Evolutionary conservation across 192 early-diverging fungal species (phyloP).

Genomic region (Backusella psychrophila): DNA sequence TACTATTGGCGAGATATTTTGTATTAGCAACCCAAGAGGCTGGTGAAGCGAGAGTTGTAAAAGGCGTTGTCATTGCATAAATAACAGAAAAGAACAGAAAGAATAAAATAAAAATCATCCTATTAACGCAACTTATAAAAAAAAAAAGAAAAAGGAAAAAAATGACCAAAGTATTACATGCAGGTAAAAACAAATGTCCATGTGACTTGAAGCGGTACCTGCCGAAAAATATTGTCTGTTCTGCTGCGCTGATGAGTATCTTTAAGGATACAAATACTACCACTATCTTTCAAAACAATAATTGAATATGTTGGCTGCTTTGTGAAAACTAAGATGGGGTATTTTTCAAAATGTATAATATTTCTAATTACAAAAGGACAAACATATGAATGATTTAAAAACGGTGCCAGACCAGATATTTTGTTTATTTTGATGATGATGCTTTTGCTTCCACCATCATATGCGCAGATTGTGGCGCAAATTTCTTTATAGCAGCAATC

Average conservation of each 20-base stretch:
- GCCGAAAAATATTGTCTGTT: neutral
- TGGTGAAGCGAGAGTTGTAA: neutral
- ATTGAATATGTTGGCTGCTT: too few species aligned
- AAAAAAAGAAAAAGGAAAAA: neutral
- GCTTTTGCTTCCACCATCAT: constrained; percentile 8
- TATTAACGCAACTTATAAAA: neutral
- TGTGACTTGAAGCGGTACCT: neutral
- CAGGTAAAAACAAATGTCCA: neutral
- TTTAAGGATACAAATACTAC: too few species aligned
- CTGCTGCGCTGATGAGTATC: too few species aligned
- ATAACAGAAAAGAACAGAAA: neutral
- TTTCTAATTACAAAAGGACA: too few species aligned
- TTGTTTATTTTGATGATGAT: neutral
- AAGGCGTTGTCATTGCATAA: neutral
- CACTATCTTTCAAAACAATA: too few species aligned
- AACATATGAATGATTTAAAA: too few species aligned
- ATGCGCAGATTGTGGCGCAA: constrained; percentile 49
- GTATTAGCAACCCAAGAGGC: neutral
- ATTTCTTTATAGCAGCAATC: constrained; percentile 68
- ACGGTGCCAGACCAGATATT: neutral
- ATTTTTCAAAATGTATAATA: too few species aligned
- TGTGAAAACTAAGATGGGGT: too few species aligned
- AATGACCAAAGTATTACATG: neutral
- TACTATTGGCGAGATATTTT: neutral
- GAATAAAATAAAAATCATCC: neutral